These are phyloP conservation scores for Cymbidium sinense DNA, from an alignment of 106 monocot genomes.

Conservation along the genomic window DNA sequence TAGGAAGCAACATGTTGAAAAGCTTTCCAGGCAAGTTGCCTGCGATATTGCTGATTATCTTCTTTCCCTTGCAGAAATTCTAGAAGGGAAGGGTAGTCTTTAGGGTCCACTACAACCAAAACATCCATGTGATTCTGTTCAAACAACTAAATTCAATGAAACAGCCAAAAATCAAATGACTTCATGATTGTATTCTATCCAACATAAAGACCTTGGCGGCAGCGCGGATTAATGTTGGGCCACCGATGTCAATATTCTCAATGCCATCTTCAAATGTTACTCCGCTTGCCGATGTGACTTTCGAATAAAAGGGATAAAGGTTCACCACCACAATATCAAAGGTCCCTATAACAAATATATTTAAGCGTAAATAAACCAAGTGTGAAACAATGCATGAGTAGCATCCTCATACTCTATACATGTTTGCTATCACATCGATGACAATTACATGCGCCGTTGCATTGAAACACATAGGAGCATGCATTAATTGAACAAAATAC, in stretches of 20 bases:
- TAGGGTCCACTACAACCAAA: slow-evolving; percentile 81
- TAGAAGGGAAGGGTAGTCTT: slow-evolving; percentile 77
- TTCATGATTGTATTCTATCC: background rate
- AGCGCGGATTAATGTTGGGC: slow-evolving; percentile 85
- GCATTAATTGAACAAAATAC: background rate
- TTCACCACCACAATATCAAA: slow-evolving; percentile 96
- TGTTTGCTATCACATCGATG: background rate
- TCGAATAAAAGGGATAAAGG: slow-evolving; percentile 86
- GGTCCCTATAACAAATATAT: slow-evolving; percentile 42
- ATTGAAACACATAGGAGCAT: background rate
- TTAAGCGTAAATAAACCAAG: background rate
- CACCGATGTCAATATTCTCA: slow-evolving; percentile 52
- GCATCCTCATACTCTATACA: background rate
- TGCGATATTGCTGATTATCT: slow-evolving; percentile 55
- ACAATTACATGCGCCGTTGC: background rate
- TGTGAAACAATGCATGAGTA: slow-evolving; percentile 5
- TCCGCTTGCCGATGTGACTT: slow-evolving; percentile 53
- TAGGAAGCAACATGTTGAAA: slow-evolving; percentile 93
- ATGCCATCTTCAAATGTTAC: slow-evolving; percentile 93
- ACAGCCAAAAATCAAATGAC: background rate
- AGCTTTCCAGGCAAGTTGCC: slow-evolving; percentile 86
- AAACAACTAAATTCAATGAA: slow-evolving; percentile 2
- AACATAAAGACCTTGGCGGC: slow-evolving; percentile 71
- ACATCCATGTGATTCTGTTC: slow-evolving; percentile 95
- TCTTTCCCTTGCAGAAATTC: slow-evolving; percentile 69